Percentiles rank a stretch among this genome's conserved stretches.
These are phyloP conservation scores for Trypanosoma cruzi DNA, from an alignment of 208 protist genomes.

Conservation along the genomic window DNA sequence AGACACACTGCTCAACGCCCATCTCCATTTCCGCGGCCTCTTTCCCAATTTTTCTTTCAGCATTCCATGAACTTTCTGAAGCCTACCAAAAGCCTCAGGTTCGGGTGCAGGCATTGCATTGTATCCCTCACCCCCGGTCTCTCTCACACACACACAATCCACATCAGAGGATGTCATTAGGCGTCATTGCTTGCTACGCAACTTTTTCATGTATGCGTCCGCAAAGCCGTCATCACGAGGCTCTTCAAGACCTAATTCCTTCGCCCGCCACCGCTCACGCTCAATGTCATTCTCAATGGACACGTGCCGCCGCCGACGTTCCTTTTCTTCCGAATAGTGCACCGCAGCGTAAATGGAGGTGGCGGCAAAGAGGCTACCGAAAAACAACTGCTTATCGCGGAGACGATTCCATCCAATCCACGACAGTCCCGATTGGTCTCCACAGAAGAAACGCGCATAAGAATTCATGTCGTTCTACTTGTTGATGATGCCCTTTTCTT, in stretches of 20 bases:
- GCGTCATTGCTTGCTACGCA: background rate
- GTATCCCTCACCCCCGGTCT: too few species aligned
- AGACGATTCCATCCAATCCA: conserved; percentile 58
- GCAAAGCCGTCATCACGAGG: conserved; percentile 74
- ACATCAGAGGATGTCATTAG: background rate
- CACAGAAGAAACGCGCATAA: conserved; percentile 52
- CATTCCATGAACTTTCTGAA: too few species aligned
- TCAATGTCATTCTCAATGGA: conserved; percentile 86
- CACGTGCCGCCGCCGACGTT: conserved; percentile 50
- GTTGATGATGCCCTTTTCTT: conserved; percentile 1
- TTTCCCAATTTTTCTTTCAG: too few species aligned
- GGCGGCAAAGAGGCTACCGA: conserved; percentile 34
- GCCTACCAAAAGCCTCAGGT: too few species aligned
- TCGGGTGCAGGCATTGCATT: background rate
- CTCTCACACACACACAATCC: too few species aligned
- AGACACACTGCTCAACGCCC: too few species aligned
- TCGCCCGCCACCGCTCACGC: conserved; percentile 74
- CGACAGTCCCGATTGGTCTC: conserved; percentile 33
- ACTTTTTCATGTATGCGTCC: conserved; percentile 38
- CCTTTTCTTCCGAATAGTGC: conserved; percentile 60
- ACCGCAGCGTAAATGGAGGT: conserved; percentile 51
- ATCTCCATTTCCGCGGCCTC: too few species aligned
- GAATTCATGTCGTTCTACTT: conserved; percentile 46
- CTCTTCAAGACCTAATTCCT: conserved; percentile 51
- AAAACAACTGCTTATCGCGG: conserved; percentile 47